Evolutionary conservation across 139 green algal genomes (phyloP), one percentile per base, ranked within the genome.

Genomic region (Astrephomene gubernaculifera): DNA sequence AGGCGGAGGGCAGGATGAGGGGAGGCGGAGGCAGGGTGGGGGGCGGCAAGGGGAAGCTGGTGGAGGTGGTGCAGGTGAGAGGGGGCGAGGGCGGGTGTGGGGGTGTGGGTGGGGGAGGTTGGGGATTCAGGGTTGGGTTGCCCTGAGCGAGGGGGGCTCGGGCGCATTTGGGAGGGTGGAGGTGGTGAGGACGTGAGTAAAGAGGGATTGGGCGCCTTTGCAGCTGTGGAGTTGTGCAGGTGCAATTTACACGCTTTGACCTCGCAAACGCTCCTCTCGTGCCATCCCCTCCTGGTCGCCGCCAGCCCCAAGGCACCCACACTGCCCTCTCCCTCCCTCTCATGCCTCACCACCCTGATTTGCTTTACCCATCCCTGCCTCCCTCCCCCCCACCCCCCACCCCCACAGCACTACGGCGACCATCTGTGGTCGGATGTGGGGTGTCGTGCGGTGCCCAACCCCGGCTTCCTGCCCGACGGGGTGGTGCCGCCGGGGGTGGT

Each of bases 331-430:
- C 57, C 57, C 57, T 67, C 21, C 57, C 57, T 6, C 57, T n/a
- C 19, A 6, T n/a, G 19, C 57, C 21, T 9, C 38, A 38, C n/a
- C n/a, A n/a, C n/a, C n/a, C n/a, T n/a, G n/a, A n/a, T n/a, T n/a
- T n/a, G n/a, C n/a, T n/a, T n/a, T n/a, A n/a, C n/a, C n/a, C 3
- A 36, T 69, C 38, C 67, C 67, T 33, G 36, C 22, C 21, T 10
- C 67, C 67, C 21, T 53, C 4, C 12, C 65, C 65, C 36, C 36
- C 36, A n/a, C 45, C 35, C 25, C 22, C 52, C 24, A 4, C 31
- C 54, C 4, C 44, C n/a, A 44, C 86, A 90, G 86, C 43, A 68
- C 31, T 94, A 93, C 70, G 89, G 92, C 19, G 92, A 95, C 79
- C 72, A 25, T 38, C 65, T 95, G 69, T 95, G 92, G 87, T n/a